Percentiles rank a stretch among this genome's conserved stretches.
These are phyloP conservation scores for Sarcodon aspratus DNA, from an alignment of 768 basidiomycete species.

Conservation along the genomic window DNA sequence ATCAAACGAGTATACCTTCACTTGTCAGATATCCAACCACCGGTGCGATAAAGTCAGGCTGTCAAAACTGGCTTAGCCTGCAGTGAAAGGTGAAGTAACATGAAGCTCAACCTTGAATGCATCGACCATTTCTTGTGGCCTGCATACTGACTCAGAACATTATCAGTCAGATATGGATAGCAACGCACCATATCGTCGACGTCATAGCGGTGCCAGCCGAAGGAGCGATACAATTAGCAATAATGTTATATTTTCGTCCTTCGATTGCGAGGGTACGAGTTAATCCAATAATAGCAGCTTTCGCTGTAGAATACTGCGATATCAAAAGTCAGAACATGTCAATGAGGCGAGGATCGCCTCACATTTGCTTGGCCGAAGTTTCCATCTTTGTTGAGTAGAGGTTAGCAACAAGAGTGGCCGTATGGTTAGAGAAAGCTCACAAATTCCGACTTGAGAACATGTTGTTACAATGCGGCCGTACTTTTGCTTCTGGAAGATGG, in stretches of 20 bases:
- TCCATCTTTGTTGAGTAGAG: conserved; percentile 47
- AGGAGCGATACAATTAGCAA: conserved; percentile 82
- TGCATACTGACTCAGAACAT: conserved; percentile 13
- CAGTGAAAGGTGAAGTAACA: background rate
- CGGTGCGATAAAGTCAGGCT: conserved; percentile 90
- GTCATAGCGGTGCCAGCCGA: conserved; percentile 91
- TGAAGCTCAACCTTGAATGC: conserved; percentile 58
- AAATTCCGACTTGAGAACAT: conserved; percentile 86
- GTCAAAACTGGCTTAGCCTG: background rate
- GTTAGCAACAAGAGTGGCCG: background rate
- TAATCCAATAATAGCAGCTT: conserved; percentile 83
- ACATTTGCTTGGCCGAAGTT: conserved; percentile 94
- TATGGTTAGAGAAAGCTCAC: conserved; percentile 33
- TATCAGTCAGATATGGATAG: background rate
- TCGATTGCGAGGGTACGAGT: conserved; percentile 88
- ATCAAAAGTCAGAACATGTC: conserved; percentile 2
- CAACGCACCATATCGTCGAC: conserved; percentile 57
- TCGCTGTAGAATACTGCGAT: conserved; percentile 77
- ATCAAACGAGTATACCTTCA: conserved; percentile 30
- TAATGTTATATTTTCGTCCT: conserved; percentile 83
- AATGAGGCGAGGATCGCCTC: conserved; percentile 10
- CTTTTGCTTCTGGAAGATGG: conserved; percentile 91
- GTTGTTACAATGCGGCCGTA: conserved; percentile 94
- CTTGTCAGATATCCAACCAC: conserved; percentile 85
- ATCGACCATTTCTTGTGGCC: conserved; percentile 79